Percentiles rank a stretch among this genome's conserved stretches.
Conservation (phyloP, 257 asterid species). For the Solanum corneliomulleri region DNA sequence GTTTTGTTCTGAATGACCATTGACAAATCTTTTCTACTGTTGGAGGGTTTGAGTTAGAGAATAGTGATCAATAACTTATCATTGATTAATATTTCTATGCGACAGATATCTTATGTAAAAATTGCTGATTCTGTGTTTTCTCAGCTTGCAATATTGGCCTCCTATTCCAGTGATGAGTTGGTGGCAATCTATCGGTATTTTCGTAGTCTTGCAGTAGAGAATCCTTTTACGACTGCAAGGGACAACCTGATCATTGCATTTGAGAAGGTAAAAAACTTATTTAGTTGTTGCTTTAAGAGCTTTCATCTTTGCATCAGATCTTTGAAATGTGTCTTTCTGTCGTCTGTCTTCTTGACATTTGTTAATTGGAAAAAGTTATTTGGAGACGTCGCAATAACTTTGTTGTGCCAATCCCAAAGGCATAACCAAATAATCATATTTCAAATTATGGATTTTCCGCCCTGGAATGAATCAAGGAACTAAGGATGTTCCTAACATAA, state of each 20-base stretch:
- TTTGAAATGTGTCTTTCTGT: neutral
- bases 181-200: constrained; percentile 78
- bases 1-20: neutral
- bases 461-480: neutral
- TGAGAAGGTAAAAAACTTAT: constrained; percentile 64
- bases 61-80: neutral
- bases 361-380: neutral
- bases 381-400: neutral
- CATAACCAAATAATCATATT: neutral
- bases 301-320: neutral
- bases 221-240: constrained; percentile 77
- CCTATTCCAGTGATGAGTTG: constrained; percentile 79
- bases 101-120: neutral
- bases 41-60: neutral
- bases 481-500: neutral
- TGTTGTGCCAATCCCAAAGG: neutral
- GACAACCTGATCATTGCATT: constrained; percentile 86
- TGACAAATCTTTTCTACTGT: neutral
- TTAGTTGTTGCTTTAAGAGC: neutral
- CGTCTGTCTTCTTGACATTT: neutral
- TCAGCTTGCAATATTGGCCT: constrained; percentile 94
- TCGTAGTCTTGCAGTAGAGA: constrained; percentile 84
- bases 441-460: neutral
- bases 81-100: neutral
- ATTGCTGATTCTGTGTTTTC: neutral